A percentile compares a stretch with the other conserved stretches of the same genome.
phyloP scores from a whole-genome alignment of 2,329 filamentous ascomycete species.

The Trichocomaceae sp. region DNA sequence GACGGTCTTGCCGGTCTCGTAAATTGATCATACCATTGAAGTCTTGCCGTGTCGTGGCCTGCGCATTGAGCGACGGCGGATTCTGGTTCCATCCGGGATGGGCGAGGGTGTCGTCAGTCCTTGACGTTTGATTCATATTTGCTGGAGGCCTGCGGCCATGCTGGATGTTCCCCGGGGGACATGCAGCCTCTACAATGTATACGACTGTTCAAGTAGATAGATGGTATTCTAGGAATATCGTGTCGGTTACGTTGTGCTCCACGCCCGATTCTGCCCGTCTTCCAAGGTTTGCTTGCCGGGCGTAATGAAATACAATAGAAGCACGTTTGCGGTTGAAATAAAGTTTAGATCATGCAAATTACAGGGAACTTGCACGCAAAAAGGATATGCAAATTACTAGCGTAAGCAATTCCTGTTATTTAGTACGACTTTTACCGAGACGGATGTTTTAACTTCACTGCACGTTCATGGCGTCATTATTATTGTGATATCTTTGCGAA shows the following conservation, averaged over 20 bases:
- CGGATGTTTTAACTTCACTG: neutral
- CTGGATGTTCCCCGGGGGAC: neutral
- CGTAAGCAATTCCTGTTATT: neutral
- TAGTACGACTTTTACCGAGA: neutral
- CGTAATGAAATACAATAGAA: neutral
- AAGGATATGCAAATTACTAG: neutral
- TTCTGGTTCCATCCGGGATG: slow-evolving; percentile 57
- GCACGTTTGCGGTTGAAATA: neutral
- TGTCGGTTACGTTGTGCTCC: neutral
- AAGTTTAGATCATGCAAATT: neutral
- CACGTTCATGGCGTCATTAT: neutral
- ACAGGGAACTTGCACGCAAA: neutral
- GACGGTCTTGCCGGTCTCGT: slow-evolving; percentile 39
- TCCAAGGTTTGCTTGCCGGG: neutral
- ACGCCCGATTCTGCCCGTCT: slow-evolving; percentile 9
- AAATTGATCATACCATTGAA: slow-evolving; percentile 56
- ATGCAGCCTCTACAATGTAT: neutral
- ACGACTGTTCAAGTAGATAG: neutral
- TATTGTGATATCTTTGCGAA: too few relatives aligned
- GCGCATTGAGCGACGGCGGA: slow-evolving; percentile 51
- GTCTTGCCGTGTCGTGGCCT: slow-evolving; percentile 56
- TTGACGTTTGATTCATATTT: slow-evolving; percentile 61
- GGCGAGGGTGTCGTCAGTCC: slow-evolving; percentile 50
- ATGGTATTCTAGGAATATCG: neutral
- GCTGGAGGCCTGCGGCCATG: neutral